Percentiles rank a stretch among this genome's conserved stretches.
Conservation (phyloP, 495 filamentous ascomycete species). For the Penicillium cataractarum region DNA sequence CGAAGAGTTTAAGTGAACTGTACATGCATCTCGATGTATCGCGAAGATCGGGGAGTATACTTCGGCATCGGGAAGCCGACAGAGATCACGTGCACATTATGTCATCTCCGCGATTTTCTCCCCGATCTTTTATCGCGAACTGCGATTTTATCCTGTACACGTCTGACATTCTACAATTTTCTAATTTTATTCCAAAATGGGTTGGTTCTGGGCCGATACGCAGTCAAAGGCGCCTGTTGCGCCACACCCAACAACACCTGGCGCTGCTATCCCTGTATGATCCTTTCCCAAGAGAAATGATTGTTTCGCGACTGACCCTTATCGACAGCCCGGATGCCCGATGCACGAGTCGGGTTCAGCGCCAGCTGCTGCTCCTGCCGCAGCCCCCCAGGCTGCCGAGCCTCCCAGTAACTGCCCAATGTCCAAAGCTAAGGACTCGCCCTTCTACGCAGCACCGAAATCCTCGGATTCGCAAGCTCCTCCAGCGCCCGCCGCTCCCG, state of each 20-base stretch:
- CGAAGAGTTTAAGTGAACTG: background rate
- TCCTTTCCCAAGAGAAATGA: background rate
- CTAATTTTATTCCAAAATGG: constrained; percentile 60
- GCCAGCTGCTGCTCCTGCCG: constrained; percentile 47
- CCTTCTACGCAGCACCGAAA: constrained; percentile 42
- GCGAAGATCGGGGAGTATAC: background rate
- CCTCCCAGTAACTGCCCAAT: constrained; percentile 58
- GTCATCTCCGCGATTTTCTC: constrained; percentile 61
- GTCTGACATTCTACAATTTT: constrained; percentile 3
- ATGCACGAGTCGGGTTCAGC: constrained; percentile 73
- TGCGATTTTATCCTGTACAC: constrained; percentile 7
- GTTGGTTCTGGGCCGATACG: constrained; percentile 97
- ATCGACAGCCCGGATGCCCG: constrained; percentile 77
- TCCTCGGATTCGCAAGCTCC: constrained; percentile 23
- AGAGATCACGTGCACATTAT: constrained; percentile 47
- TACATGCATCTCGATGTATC: background rate
- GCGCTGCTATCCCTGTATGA: constrained; percentile 70
- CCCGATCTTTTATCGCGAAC: constrained; percentile 29
- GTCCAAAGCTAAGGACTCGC: constrained; percentile 45
- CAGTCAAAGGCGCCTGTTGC: constrained; percentile 45
- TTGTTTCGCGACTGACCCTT: constrained; percentile 34
- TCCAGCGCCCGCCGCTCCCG: constrained; percentile 33
- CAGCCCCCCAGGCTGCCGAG: constrained; percentile 43
- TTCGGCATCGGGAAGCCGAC: constrained; percentile 10
- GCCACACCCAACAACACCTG: constrained; percentile 45